These are phyloP conservation scores for Microcyclosporella mali DNA, from an alignment of 2,329 filamentous ascomycete species.

Conservation along the genomic window DNA sequence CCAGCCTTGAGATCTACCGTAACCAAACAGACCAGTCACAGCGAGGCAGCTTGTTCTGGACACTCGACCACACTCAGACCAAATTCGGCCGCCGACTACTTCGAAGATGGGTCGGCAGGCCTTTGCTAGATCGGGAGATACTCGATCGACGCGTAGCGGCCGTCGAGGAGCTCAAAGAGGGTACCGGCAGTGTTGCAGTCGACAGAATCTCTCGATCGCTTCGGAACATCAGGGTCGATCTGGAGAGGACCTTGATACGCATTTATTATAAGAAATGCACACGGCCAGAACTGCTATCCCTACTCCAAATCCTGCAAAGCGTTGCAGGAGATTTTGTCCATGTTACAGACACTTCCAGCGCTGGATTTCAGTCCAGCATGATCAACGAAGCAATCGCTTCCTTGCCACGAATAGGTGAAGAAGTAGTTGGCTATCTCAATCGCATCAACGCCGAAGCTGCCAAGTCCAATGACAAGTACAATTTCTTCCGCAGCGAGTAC, in stretches of 20 bases:
- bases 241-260: conserved; percentile 87
- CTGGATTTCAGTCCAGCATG: conserved; percentile 65
- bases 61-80: conserved; percentile 84
- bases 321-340: conserved; percentile 71
- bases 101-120: conserved; percentile 90
- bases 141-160: conserved; percentile 76
- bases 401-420: conserved; percentile 68
- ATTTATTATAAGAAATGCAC: conserved; percentile 98
- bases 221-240: conserved; percentile 65
- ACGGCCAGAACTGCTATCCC: conserved; percentile 75
- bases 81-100: conserved; percentile 81
- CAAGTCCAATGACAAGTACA: conserved; percentile 82
- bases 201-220: conserved; percentile 71
- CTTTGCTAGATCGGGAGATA: conserved; percentile 66
- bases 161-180: conserved; percentile 75
- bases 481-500: conserved; percentile 80
- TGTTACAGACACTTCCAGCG: conserved; percentile 58
- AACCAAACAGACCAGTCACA: conserved; percentile 83
- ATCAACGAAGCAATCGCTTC: conserved; percentile 66
- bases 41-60: conserved; percentile 91
- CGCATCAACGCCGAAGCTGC: conserved; percentile 81
- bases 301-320: conserved; percentile 77
- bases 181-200: conserved; percentile 58
- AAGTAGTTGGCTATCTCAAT: conserved; percentile 69
- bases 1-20: conserved; percentile 89